A percentile compares a stretch with the other conserved stretches of the same genome.
phyloP scores from a whole-genome alignment of 2,329 filamentous ascomycete species.

The Malbranchea zuffiana region DNA sequence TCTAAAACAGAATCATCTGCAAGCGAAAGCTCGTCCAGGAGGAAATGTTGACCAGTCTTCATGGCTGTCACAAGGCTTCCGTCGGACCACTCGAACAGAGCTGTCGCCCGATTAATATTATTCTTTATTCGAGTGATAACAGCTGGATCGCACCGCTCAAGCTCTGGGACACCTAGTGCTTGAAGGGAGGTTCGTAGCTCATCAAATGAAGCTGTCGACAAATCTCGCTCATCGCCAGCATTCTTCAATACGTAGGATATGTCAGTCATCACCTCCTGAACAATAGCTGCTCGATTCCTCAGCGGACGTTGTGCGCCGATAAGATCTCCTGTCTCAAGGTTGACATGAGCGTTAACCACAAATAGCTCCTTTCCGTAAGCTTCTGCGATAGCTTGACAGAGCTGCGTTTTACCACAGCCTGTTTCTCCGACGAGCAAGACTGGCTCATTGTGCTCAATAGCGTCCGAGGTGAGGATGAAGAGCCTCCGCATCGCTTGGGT shows the following conservation, averaged over 20 bases:
- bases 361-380: slow-evolving; percentile 64
- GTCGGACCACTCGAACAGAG: slow-evolving; percentile 93
- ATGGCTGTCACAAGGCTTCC: slow-evolving; percentile 90
- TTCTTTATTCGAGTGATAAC: slow-evolving; percentile 35
- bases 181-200: slow-evolving; percentile 52
- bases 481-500: slow-evolving; percentile 87
- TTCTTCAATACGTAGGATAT: slow-evolving; percentile 40
- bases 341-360: slow-evolving; percentile 95
- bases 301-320: slow-evolving; percentile 92
- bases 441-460: slow-evolving; percentile 81
- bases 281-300: slow-evolving; percentile 66
- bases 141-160: slow-evolving; percentile 39
- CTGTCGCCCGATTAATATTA: slow-evolving; percentile 56
- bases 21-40: slow-evolving; percentile 94
- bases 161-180: slow-evolving; percentile 36
- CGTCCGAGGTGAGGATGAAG: slow-evolving; percentile 78
- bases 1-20: slow-evolving; percentile 96
- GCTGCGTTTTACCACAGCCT: slow-evolving; percentile 93
- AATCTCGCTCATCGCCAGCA: slow-evolving; percentile 15
- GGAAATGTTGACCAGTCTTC: slow-evolving; percentile 78
- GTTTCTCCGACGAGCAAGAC: slow-evolving; percentile 93
- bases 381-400: slow-evolving; percentile 84
- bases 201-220: slow-evolving; percentile 37
- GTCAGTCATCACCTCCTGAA: slow-evolving; percentile 54
- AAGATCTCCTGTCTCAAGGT: slow-evolving; percentile 92